Evolutionary conservation across 1,139 yeast genomes (phyloP), one percentile per base, ranked within the genome.

Genomic region (Debaryomyces coudertii): DNA sequence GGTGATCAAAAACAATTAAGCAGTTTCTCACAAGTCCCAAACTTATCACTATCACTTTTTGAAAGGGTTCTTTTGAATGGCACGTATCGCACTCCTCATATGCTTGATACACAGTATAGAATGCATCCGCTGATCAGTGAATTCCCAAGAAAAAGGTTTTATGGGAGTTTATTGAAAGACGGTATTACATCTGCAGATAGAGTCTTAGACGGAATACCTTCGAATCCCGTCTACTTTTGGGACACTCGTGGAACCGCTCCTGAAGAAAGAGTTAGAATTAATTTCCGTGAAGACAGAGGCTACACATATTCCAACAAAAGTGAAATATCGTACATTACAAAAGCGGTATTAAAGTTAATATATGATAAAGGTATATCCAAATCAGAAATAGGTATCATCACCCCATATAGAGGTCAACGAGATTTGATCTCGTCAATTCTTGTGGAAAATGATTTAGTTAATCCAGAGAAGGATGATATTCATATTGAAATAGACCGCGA

Each of bases 361-460:
- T 68, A 75, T 48, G 85, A 81, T 38, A 82, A 83, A 55, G 73
- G 76, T 6, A 73, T 85, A 18, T 54, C 66, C 2, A 70, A 76
- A 27, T 63, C 69, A 1, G 76, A 80, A 30, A 84, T 85, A 47
- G 88, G 89, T 51, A 69, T 85, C 16, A 81, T 85, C 47, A 85
- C 90, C 1, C 89, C 90, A 9, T 85, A 85, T 58, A 77, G 88
- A 45, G 89, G 88, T 0, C 90, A 85, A 59, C 71, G 90, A 55
- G 89, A 84, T 57, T 62, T 80, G 47, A 68, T 85, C 12, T 82
- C 90, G 0, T 63, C 73, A 2, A 55, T 61, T 1, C 66, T 84
- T 40, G 78, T 76, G 29, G 62, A 68, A 22, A 83, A 85, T 57
- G 68, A 68, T 7, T 57, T 83, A 9, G 71, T 85, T 43, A 85